These are phyloP conservation scores for Afroboletus lepidellus DNA, from an alignment of 1,284 basidiomycete species.

Conservation along the genomic window DNA sequence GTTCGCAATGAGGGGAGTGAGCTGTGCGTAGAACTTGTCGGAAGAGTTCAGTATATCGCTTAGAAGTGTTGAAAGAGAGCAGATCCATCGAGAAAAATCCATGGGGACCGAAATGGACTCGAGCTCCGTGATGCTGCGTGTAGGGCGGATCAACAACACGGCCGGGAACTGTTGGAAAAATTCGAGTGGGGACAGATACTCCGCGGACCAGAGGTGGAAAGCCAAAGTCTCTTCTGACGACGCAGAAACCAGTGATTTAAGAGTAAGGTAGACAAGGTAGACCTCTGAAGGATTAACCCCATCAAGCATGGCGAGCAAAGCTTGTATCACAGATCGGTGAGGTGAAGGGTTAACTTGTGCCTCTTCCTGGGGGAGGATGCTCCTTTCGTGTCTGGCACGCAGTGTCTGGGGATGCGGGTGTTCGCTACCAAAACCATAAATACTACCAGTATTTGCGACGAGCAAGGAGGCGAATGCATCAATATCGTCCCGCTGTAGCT, in stretches of 20 bases:
- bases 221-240: conserved; percentile 36
- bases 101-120: conserved; percentile 39
- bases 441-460: conserved; percentile 53
- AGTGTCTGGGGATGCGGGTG: conserved; percentile 39
- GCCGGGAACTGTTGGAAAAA: conserved; percentile 51
- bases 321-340: conserved; percentile 51
- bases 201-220: conserved; percentile 38
- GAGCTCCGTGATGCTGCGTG: conserved; percentile 39
- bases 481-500: conserved; percentile 62
- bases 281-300: conserved; percentile 48
- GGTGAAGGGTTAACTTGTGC: conserved; percentile 29
- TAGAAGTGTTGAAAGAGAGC: conserved; percentile 58
- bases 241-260: conserved; percentile 55
- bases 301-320: conserved; percentile 59
- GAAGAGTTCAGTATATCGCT: conserved; percentile 53
- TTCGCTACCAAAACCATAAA: conserved; percentile 60
- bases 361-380: conserved; percentile 22
- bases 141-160: conserved; percentile 28
- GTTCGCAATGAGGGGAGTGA: conserved; percentile 56
- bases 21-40: conserved; percentile 69
- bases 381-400: conserved; percentile 40
- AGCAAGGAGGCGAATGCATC: conserved; percentile 76
- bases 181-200: conserved; percentile 49
- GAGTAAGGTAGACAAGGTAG: conserved; percentile 59
- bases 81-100: conserved; percentile 68